Base-by-base conservation (phyloP, 2,329 filamentous ascomycete species). In the Onygenales sp. region DNA sequence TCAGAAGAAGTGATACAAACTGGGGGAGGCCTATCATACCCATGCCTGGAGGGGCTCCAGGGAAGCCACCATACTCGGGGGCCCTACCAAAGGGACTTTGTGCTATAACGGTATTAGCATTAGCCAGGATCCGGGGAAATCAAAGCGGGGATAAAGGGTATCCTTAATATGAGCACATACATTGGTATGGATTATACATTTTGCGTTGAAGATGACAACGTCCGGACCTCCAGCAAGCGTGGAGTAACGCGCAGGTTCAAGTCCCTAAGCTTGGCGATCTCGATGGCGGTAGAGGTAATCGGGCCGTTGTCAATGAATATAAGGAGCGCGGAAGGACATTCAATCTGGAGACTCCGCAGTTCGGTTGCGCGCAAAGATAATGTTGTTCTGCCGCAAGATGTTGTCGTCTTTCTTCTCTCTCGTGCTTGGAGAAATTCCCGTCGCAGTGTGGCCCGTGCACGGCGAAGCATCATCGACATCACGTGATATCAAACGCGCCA, bases 41-140 rank as follows among this genome's bases (percentile, higher is more conserved):
- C 81, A 90, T 83, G 72, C 88, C 88, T 62, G 89, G 88, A 63
- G 87, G 87, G 62, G 85, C 83, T 59, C 82, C 85, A 56, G 86
- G 85, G 63, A 87, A 90, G 53, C 77, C 78, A 60, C 81, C 82
- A 73, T 86, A 94, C 61, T 82, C 81, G 51, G 87, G 87, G 64
- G 87, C 85, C 54, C 82, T 79, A 63, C 85, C 87, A 75, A 90
- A 95, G 48, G 82, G 80, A 58, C 67, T 67, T 21, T 70, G 65
- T 58, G 67, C 69, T 71, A 54, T 4, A 53, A 36, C 33, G 11
- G 8, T 48, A 55, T 58, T 48, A 61, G 60, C 43, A 34, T 48
- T 32, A 46, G 14, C 40, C 6, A 36, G 33, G n/a, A 11, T 31
- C 9, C n/a, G 10, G 31, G 34, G 43, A 45, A 34, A 14, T 39